phyloP scores from a whole-genome alignment of 495 filamentous ascomycete species.

The Aspergillus biplanus region DNA sequence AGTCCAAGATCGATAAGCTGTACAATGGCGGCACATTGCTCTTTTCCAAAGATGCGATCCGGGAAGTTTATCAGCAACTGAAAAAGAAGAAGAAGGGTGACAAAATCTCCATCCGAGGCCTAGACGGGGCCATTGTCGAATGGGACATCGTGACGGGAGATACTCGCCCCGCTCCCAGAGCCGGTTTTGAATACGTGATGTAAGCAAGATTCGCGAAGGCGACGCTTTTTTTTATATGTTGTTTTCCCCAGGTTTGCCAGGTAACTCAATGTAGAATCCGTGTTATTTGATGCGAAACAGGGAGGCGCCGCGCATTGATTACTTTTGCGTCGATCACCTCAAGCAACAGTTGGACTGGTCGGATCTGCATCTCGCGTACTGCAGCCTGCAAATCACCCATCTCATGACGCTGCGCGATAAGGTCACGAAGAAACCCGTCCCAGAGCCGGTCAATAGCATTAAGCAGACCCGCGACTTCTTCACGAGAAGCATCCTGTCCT shows the following conservation, averaged over 20 bases:
- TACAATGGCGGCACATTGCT: not conserved
- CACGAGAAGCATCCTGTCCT: not conserved
- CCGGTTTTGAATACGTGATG: not conserved
- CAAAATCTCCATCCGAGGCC: not conserved
- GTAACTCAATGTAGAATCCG: slow-evolving; percentile 1
- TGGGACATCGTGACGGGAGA: slow-evolving; percentile 7
- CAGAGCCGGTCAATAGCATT: not conserved
- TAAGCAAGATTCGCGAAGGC: not conserved
- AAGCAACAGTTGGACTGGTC: not conserved
- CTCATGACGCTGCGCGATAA: not conserved
- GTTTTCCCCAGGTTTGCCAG: not conserved
- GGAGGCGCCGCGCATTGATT: not conserved
- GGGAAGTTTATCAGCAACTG: slow-evolving; percentile 1
- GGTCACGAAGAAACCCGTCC: not conserved
- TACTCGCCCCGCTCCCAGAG: not conserved
- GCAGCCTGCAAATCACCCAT: slow-evolving; percentile 8
- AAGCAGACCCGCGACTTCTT: not conserved
- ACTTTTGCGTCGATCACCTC: slow-evolving; percentile 3
- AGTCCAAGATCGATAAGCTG: not conserved
- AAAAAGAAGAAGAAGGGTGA: not conserved
- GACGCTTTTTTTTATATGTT: not conserved
- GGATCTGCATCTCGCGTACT: not conserved
- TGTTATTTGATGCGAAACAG: not conserved
- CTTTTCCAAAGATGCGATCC: not conserved
- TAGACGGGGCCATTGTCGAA: slow-evolving; percentile 9